phyloP scores from a whole-genome alignment of 2,329 filamentous ascomycete species.

The Aspergillus pseudotamarii region DNA sequence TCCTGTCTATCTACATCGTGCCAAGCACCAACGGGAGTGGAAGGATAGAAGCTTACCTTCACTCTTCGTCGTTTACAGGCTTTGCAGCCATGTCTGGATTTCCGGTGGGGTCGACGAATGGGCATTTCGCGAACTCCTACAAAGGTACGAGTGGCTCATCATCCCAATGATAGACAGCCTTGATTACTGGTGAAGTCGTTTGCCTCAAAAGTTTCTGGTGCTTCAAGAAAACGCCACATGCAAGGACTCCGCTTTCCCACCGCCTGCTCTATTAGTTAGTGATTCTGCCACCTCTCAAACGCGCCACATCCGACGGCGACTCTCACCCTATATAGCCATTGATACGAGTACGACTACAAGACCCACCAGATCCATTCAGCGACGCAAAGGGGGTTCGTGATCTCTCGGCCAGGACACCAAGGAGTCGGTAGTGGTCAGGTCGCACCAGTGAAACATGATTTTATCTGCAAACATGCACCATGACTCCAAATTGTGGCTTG shows the following conservation, averaged over 20 bases:
- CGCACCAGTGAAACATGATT: not conserved
- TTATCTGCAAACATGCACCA: not conserved
- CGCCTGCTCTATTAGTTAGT: not conserved
- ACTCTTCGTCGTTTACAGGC: conserved; percentile 28
- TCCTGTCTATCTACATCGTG: not conserved
- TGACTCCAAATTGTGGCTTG: not conserved
- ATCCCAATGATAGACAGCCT: not conserved
- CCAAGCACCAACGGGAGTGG: not conserved
- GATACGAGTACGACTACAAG: not conserved
- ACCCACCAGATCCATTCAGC: not conserved
- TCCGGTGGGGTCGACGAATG: conserved; percentile 15
- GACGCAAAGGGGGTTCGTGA: not conserved
- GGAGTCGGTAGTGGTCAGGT: not conserved
- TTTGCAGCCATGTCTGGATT: conserved; percentile 28
- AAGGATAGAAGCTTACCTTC: conserved; percentile 17
- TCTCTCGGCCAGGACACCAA: not conserved
- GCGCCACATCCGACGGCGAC: not conserved
- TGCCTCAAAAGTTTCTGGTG: not conserved
- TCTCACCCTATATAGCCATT: not conserved
- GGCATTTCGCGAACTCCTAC: not conserved
- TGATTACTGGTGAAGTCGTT: not conserved
- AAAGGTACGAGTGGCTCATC: not conserved
- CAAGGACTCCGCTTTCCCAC: not conserved
- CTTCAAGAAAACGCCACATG: not conserved
- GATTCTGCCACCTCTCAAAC: not conserved